phyloP scores from a whole-genome alignment of 108 stramenopile genomes.

The Bacterosira constricta region DNA sequence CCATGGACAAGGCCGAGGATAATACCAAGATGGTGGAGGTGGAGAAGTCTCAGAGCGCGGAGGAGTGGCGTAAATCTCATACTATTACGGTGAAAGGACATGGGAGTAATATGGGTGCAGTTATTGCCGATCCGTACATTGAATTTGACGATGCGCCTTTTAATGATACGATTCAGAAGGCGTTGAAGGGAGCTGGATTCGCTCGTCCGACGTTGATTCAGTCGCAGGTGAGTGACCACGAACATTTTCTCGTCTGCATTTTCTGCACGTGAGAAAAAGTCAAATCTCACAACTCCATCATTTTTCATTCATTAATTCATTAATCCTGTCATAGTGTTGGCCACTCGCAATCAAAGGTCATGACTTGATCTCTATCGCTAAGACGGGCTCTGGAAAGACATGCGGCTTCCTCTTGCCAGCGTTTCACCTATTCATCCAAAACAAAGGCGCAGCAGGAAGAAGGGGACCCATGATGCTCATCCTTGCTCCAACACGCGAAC shows the following conservation, averaged over 20 bases:
- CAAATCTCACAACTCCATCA: too few relatives aligned
- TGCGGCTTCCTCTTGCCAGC: conserved; percentile 96
- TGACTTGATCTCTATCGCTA: conserved; percentile 98
- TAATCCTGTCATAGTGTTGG: conserved; percentile 59
- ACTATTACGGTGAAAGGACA: conserved; percentile 73
- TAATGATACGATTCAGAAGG: conserved; percentile 57
- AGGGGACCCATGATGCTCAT: conserved; percentile 77
- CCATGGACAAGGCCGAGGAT: conserved; percentile 86
- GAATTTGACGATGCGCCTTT: conserved; percentile 85
- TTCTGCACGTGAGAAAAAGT: too few relatives aligned
- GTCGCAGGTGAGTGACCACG: conserved; percentile 60
- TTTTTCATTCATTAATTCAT: conserved; percentile 3
- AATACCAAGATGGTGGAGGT: conserved; percentile 39
- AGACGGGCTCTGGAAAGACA: conserved; percentile 97
- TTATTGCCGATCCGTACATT: conserved; percentile 68
- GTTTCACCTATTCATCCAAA: conserved; percentile 78
- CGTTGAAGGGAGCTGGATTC: conserved; percentile 84
- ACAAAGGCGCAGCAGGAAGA: conserved; percentile 29
- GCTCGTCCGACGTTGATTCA: conserved; percentile 84
- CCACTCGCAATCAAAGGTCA: conserved; percentile 88
- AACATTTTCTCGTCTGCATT: not conserved
- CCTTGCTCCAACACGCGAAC: conserved; percentile 98
- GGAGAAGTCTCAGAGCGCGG: conserved; percentile 57
- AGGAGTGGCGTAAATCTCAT: conserved; percentile 83
- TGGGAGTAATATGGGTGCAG: conserved; percentile 34